These are phyloP conservation scores for Lentithecium fluviatile DNA, from an alignment of 495 filamentous ascomycete genomes.

Conservation along the genomic window DNA sequence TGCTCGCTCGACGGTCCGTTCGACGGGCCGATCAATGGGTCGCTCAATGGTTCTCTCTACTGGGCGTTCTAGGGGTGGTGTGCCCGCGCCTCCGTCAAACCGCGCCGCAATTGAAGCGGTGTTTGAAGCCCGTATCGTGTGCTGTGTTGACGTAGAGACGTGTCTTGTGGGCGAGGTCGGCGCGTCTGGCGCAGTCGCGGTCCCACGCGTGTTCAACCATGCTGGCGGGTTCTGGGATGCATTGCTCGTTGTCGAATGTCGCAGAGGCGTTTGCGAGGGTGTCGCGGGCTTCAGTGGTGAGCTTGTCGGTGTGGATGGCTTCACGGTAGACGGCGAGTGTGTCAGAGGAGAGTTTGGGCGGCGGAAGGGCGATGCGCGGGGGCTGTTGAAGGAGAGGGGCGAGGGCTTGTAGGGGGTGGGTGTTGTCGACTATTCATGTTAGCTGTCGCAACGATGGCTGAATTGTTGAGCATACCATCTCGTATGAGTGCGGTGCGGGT, in stretches of 20 bases:
- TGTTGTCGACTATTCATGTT: slow-evolving; percentile 24
- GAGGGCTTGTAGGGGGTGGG: slow-evolving; percentile 39
- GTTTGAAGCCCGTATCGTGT: slow-evolving; percentile 16
- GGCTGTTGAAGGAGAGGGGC: slow-evolving; percentile 42
- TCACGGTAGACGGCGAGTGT: slow-evolving; percentile 35
- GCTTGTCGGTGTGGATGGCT: slow-evolving; percentile 35
- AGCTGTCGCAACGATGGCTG: not conserved
- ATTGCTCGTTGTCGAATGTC: slow-evolving; percentile 25
- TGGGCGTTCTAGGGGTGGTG: slow-evolving; percentile 1
- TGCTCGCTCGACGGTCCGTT: not conserved
- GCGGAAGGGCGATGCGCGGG: slow-evolving; percentile 40
- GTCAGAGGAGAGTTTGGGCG: slow-evolving; percentile 36
- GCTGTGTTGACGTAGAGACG: slow-evolving; percentile 23
- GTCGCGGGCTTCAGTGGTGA: slow-evolving; percentile 45
- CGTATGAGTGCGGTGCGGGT: not conserved
- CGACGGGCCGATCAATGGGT: not conserved
- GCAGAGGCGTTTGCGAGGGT: slow-evolving; percentile 47
- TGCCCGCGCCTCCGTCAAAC: slow-evolving; percentile 17
- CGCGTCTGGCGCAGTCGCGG: slow-evolving; percentile 26
- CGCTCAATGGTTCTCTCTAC: slow-evolving; percentile 1
- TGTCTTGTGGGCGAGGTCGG: slow-evolving; percentile 34
- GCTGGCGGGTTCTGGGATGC: slow-evolving; percentile 28
- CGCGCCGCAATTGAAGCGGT: slow-evolving; percentile 20
- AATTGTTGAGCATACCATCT: slow-evolving; percentile 1
- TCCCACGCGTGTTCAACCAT: slow-evolving; percentile 35